Evolutionary conservation across 768 basidiomycete genomes (phyloP).

Genomic region (Rhizopogon salebrosus): DNA sequence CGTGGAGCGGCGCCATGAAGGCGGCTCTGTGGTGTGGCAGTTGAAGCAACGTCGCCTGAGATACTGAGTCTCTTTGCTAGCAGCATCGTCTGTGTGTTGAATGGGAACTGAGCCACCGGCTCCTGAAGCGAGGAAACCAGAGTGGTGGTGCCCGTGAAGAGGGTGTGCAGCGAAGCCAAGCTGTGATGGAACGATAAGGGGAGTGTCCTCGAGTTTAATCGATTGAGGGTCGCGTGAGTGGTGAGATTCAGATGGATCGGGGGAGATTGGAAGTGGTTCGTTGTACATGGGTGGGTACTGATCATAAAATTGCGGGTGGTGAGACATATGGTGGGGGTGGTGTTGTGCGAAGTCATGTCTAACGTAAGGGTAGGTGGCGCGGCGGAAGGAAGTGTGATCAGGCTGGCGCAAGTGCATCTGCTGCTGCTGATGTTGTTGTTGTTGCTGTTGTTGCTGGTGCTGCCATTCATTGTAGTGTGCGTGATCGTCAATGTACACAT

Average conservation of each 20-base stretch:
- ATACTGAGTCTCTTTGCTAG: constrained; percentile 87
- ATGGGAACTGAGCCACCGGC: constrained; percentile 48
- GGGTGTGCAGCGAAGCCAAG: constrained; percentile 27
- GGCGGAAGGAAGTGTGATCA: constrained; percentile 47
- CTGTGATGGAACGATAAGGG: constrained; percentile 60
- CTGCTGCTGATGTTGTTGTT: constrained; percentile 17
- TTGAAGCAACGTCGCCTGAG: constrained; percentile 86
- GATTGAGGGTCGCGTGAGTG: constrained; percentile 20
- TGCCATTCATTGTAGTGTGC: constrained; percentile 31
- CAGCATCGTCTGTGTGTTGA: constrained; percentile 87
- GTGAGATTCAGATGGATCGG: constrained; percentile 17
- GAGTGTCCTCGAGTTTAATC: constrained; percentile 66
- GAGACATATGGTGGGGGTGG: constrained; percentile 32
- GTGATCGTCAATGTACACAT: constrained; percentile 32
- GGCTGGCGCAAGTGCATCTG: constrained; percentile 16
- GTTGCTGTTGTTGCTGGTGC: constrained; percentile 32
- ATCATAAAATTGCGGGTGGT: constrained; percentile 29
- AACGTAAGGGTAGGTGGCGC: constrained; percentile 74
- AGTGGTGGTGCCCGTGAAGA: constrained; percentile 29
- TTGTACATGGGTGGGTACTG: constrained; percentile 32
- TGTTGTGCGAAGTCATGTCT: constrained; percentile 58
- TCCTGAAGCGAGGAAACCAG: constrained; percentile 38
- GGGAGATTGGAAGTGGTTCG: constrained; percentile 31
- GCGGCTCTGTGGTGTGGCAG: constrained; percentile 88
- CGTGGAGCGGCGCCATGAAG: constrained; percentile 82